Conservation (phyloP, 1,139 yeast genomes). For the Yarrowia galli region DNA sequence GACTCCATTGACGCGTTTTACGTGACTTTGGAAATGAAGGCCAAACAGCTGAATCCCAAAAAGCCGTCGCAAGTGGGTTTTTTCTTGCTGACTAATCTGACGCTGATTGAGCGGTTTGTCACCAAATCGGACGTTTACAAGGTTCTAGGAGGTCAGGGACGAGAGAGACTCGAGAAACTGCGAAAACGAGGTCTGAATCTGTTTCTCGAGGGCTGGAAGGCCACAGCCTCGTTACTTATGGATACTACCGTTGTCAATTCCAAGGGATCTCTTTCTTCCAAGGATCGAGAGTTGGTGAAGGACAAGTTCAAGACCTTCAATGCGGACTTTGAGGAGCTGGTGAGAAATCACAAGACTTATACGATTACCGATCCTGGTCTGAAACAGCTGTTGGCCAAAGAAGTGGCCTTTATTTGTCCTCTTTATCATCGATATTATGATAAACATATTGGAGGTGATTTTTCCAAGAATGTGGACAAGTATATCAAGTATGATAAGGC, state of each 20-base stretch:
- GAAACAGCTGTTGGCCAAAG: conserved; percentile 66
- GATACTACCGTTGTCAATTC: conserved; percentile 51
- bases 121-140: conserved; percentile 64
- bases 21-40: conserved; percentile 65
- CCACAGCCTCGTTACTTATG: conserved; percentile 75
- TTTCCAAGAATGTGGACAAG: conserved; percentile 73
- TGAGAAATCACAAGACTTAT: conserved; percentile 67
- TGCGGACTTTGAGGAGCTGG: conserved; percentile 78
- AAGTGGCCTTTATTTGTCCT: conserved; percentile 77
- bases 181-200: conserved; percentile 77
- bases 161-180: conserved; percentile 68
- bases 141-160: conserved; percentile 69
- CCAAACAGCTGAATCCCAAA: conserved; percentile 52
- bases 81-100: conserved; percentile 72
- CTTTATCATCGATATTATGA: conserved; percentile 85
- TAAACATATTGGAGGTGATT: conserved; percentile 72
- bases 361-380: conserved; percentile 71
- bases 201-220: conserved; percentile 85
- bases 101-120: conserved; percentile 76
- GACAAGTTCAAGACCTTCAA: conserved; percentile 86
- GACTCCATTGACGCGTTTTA: conserved; percentile 79
- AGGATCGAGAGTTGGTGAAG: conserved; percentile 83
- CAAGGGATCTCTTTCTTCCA: conserved; percentile 51
- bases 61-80: conserved; percentile 61
- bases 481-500: conserved; percentile 75